Base-by-base conservation (phyloP, 1,284 basidiomycete genomes). In the Heimioporus punctisporus region DNA sequence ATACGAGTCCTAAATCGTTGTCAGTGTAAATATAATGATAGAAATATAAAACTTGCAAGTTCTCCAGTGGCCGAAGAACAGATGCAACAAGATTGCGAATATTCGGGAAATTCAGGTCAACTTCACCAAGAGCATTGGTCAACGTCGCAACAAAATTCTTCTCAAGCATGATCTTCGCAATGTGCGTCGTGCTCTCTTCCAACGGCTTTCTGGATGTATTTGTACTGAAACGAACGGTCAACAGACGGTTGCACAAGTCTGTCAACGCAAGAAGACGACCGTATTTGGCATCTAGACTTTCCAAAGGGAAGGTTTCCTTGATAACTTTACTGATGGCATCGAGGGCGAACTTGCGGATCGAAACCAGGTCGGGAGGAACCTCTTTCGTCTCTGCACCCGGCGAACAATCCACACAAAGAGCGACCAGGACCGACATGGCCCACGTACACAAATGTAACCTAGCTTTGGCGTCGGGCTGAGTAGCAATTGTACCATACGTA, bases 81-180 rank as follows among this genome's bases (percentile, higher is more conserved):
- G 91, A 87, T 23, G 90, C 88, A 19, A 99, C 87, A 27, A 98
- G 80, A 39, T 85, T 83, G 55, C 91, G 88, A 60, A 98, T 87
- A 62, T 96, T 89, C 3, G 97, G 97, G 73, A 96, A 97, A 69
- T 98, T 97, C 50, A 98, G 82, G 68, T 99, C 97, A 39, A 98
- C 86, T 54, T 99, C 97, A 9, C 93, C 89, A 11, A 98, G 80
- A 14, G 95, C 91, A 49, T 81, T 90, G 1, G 97, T 98, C 31
- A 99, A 78, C 5, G 91, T 88, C 8, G 90, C 83, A 23, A 98
- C 97, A 64, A 93, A 97, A 69, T 94, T 95, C 79, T 98, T 98
- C 78, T 99, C 97, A 45, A 99, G 76, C 97, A 99, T 99, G 59
- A 96, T 84, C 76, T 98, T 99, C 42, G 97, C 95, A 55, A 98